Base-by-base conservation (phyloP, 805 yeast species). In the Cyberlindnera mississippiensis region DNA sequence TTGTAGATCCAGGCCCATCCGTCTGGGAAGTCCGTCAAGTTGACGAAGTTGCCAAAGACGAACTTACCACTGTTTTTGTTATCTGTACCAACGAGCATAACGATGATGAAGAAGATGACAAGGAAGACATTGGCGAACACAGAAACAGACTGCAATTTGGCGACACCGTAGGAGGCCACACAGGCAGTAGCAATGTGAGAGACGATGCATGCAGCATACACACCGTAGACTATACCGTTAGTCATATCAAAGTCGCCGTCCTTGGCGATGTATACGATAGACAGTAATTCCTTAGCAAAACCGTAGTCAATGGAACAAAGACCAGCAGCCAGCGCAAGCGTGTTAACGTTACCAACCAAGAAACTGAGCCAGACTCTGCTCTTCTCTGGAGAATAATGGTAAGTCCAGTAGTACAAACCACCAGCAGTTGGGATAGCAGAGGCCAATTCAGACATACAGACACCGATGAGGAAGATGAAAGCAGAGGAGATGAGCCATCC, bases 371-470 rank as follows among this genome's bases (percentile, higher is more conserved):
- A 78, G 15, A 73, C 72, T 53, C 75, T 70, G 26, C 68, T 51
- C 4, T 53, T 50, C 37, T 67, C 72, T 2, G 87, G 89, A 19
- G 88, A 78, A 56, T 78, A 82, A 56, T 78, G 72, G 59, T 70
- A 78, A 2, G 85, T 76, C 80, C 84, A 79, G 60, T 75, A 78
- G 56, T 80, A 84, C 30, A 83, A 63, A 8, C 90, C 90, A 41
- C 90, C 90, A 16, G 84, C 75, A 1, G 90, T 82, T 20, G 91
- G 90, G 49, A 80, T 73, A 1, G 88, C 75, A 28, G 82, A 73
- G 1, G 83, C 85, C 47, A 81, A 60, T 52, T 81, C 83, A 6
- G 85, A 69, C 79, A 84, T 75, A 14, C 82, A 68, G 7, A 73
- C 48, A 14, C 87, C 88, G n/a, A 79, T 72, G 9, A 68, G 55